Conservation (phyloP, 2,329 filamentous ascomycete genomes). For the Xylaria sp. region DNA sequence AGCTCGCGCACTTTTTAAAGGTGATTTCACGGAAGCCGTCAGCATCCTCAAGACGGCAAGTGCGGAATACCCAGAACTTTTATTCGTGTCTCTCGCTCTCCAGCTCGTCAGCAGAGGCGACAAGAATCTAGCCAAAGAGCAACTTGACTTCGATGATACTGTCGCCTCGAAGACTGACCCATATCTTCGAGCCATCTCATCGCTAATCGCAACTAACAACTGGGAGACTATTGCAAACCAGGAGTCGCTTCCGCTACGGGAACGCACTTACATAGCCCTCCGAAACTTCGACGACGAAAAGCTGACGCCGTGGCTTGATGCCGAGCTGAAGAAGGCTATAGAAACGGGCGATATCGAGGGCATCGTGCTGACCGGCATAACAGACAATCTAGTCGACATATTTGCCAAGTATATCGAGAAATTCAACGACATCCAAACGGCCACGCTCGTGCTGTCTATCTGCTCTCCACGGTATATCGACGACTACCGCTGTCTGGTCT, state of each 20-base stretch:
- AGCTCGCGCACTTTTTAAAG: conserved; percentile 78
- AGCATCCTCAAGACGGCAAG: conserved; percentile 76
- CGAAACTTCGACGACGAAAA: conserved; percentile 71
- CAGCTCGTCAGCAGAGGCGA: conserved; percentile 68
- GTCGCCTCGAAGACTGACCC: conserved; percentile 75
- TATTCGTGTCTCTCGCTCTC: conserved; percentile 75
- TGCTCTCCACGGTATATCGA: conserved; percentile 80
- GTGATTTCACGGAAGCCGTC: conserved; percentile 74
- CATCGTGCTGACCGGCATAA: conserved; percentile 80
- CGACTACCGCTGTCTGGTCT: conserved; percentile 78
- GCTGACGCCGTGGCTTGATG: conserved; percentile 73
- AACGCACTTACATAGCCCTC: conserved; percentile 79
- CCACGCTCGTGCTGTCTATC: conserved; percentile 77
- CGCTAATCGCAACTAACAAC: conserved; percentile 78
- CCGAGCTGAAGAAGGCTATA: conserved; percentile 70
- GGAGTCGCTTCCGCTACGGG: conserved; percentile 75
- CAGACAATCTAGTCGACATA: conserved; percentile 76
- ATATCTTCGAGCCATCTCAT: conserved; percentile 82
- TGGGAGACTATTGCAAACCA: conserved; percentile 81
- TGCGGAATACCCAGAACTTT: conserved; percentile 68
- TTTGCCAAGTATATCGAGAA: conserved; percentile 79
- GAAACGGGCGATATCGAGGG: conserved; percentile 78
- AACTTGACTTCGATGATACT: conserved; percentile 67
- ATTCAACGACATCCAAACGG: conserved; percentile 82
- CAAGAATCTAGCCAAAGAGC: conserved; percentile 56